These are phyloP conservation scores for Clonostachys rhizophaga DNA, from an alignment of 2,329 filamentous ascomycete genomes.

Conservation along the genomic window DNA sequence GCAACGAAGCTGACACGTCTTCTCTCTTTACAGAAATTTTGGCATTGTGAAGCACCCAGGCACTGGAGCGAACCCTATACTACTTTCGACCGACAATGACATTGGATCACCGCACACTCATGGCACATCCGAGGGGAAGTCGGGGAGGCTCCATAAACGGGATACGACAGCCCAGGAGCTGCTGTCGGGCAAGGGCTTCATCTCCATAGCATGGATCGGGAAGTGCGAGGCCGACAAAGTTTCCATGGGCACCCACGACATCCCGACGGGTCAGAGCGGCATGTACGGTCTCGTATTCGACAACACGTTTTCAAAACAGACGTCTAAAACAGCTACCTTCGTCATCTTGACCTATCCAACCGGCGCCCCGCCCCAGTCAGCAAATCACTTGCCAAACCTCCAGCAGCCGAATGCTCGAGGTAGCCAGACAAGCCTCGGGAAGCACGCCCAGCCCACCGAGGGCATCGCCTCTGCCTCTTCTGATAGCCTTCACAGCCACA, in stretches of 20 bases:
- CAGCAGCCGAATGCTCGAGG: slow-evolving; percentile 28
- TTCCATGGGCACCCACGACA: slow-evolving; percentile 83
- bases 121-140: slow-evolving; percentile 36
- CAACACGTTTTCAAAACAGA: slow-evolving; percentile 96
- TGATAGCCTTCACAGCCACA: slow-evolving; percentile 56
- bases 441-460: slow-evolving; percentile 35
- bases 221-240: slow-evolving; percentile 97
- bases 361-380: slow-evolving; percentile 69
- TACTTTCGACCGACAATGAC: slow-evolving; percentile 33
- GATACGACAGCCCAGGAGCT: slow-evolving; percentile 60
- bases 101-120: slow-evolving; percentile 8
- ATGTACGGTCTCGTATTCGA: slow-evolving; percentile 98
- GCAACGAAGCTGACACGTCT: slow-evolving; percentile 6
- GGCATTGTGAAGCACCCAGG: slow-evolving; percentile 97
- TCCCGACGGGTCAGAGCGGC: slow-evolving; percentile 68
- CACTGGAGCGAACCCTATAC: slow-evolving; percentile 48
- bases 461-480: slow-evolving; percentile 47
- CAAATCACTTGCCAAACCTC: slow-evolving; percentile 62
- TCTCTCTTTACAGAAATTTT: slow-evolving; percentile 64
- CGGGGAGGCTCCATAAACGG: slow-evolving; percentile 45
- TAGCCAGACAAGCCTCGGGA: slow-evolving; percentile 49
- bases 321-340: slow-evolving; percentile 91
- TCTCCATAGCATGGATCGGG: slow-evolving; percentile 78
- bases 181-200: slow-evolving; percentile 62
- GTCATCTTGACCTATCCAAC: slow-evolving; percentile 93